Conservation (phyloP, 768 basidiomycete species). For the Podaxis mareebaensis region DNA sequence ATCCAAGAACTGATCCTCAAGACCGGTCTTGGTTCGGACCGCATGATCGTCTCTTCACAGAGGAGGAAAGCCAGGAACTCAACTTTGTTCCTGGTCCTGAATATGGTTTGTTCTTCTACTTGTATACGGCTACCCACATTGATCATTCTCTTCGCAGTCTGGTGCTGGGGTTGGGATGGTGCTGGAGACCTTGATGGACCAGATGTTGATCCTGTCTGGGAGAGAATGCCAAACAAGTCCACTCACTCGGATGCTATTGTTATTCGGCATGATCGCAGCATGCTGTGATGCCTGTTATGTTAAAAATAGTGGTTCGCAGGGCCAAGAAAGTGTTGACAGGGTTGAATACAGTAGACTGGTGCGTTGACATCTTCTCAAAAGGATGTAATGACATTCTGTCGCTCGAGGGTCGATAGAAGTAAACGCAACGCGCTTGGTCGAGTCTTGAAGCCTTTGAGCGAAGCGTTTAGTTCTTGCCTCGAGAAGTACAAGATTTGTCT, state of each 20-base stretch:
- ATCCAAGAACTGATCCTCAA: constrained; percentile 95
- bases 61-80: constrained; percentile 80
- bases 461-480: no score
- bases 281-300: constrained; percentile 17
- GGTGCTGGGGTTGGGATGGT: constrained; percentile 99
- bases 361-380: no score
- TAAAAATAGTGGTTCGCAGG: no score
- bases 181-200: constrained; percentile 98
- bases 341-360: no score
- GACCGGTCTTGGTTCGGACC: constrained; percentile 98
- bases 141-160: constrained; percentile 54
- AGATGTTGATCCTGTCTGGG: constrained; percentile 98
- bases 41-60: constrained; percentile 90
- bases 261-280: constrained; percentile 68
- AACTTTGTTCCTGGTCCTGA: constrained; percentile 81
- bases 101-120: constrained; percentile 61
- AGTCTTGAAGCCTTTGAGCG: no score
- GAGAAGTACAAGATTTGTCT: no score
- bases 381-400: no score
- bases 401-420: no score
- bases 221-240: constrained; percentile 71
- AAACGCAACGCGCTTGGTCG: no score
- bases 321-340: no score
- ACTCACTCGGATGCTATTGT: constrained; percentile 56
- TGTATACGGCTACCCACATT: background rate